These are phyloP conservation scores for Umbelopsis sp. DNA, from an alignment of 192 early-diverging fungal genomes.

Conservation along the genomic window DNA sequence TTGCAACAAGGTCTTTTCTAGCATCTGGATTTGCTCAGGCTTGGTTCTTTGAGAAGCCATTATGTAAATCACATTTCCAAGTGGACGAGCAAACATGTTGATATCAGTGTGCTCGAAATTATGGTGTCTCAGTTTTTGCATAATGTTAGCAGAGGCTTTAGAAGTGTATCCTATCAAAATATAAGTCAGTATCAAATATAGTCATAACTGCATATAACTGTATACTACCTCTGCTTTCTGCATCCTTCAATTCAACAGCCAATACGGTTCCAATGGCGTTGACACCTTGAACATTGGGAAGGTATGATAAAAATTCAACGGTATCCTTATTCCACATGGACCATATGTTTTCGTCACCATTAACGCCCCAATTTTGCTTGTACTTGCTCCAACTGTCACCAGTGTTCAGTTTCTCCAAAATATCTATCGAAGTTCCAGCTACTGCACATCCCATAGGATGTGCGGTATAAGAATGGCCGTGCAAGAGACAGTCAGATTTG, in stretches of 20 bases:
- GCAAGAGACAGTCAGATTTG: conserved; percentile 73
- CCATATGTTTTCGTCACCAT: conserved; percentile 40
- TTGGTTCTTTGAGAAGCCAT: conserved; percentile 64
- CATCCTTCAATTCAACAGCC: conserved; percentile 61
- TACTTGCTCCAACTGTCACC: conserved; percentile 36
- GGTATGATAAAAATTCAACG: conserved; percentile 52
- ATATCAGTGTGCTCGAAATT: conserved; percentile 32
- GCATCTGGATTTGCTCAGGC: conserved; percentile 40
- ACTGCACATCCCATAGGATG: conserved; percentile 82
- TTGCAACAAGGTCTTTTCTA: conserved; percentile 48
- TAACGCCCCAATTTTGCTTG: conserved; percentile 40
- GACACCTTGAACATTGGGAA: conserved; percentile 64
- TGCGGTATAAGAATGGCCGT: conserved; percentile 85
- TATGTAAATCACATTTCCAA: conserved; percentile 81
- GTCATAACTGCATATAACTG: too few species aligned
- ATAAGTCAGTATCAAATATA: not conserved
- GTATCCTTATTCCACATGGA: conserved; percentile 40
- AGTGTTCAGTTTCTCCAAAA: conserved; percentile 48
- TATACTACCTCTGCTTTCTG: conserved; percentile 27
- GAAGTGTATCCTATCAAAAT: conserved; percentile 56
- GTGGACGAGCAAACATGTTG: conserved; percentile 64
- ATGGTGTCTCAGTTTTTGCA: conserved; percentile 38
- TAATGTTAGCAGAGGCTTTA: conserved; percentile 34
- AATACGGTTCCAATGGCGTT: conserved; percentile 70
- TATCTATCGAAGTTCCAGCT: conserved; percentile 58